Evolutionary conservation across 1,284 basidiomycete genomes (phyloP).

Genomic region (Pseudozyma sp.): DNA sequence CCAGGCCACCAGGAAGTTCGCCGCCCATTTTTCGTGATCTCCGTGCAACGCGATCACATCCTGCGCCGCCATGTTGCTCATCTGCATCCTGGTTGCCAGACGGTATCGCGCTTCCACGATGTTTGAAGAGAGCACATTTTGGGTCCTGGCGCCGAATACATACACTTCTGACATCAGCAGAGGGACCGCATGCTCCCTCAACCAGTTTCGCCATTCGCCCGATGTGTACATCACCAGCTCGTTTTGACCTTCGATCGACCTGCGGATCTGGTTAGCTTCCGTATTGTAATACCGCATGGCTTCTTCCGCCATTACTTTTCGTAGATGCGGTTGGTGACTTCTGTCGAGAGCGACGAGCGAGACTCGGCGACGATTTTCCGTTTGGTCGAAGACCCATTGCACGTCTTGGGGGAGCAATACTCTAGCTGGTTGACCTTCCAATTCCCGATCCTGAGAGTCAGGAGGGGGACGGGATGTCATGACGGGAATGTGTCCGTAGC

Average conservation of each 20-base stretch:
- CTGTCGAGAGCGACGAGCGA: neutral
- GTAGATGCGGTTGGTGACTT: neutral
- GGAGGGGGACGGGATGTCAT: neutral
- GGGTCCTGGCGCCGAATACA: neutral
- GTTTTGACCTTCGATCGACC: neutral
- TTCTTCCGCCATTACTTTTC: neutral
- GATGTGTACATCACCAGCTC: slow-evolving; percentile 16
- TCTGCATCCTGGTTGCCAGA: slow-evolving; percentile 2
- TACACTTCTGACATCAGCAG: neutral
- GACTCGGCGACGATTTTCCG: neutral
- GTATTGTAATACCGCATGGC: slow-evolving; percentile 2
- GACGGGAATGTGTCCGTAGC: neutral
- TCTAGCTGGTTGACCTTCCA: neutral
- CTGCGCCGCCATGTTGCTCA: neutral
- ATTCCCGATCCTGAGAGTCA: neutral
- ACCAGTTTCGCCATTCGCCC: slow-evolving; percentile 16
- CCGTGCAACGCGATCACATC: slow-evolving; percentile 3
- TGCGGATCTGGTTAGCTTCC: slow-evolving; percentile 12
- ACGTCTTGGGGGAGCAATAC: neutral
- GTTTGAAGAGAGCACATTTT: neutral
- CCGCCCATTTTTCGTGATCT: slow-evolving; percentile 8
- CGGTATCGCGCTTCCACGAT: neutral
- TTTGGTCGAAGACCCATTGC: neutral
- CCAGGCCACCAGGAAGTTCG: slow-evolving; percentile 12
- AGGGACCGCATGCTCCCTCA: neutral